phyloP scores from a whole-genome alignment of 2,329 filamentous ascomycete species.

The Monilinia fructigena region DNA sequence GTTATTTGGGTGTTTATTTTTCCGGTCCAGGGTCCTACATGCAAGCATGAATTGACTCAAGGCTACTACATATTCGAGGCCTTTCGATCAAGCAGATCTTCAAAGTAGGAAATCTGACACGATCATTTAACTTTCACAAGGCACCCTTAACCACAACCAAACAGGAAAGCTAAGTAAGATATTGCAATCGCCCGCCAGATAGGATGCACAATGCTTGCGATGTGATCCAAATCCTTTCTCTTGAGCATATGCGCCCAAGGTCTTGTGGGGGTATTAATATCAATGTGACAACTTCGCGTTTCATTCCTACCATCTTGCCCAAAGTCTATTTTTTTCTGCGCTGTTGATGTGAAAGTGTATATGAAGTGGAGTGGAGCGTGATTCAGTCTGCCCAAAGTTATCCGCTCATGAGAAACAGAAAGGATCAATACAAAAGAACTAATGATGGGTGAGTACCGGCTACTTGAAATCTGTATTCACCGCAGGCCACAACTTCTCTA shows the following conservation, averaged over 20 bases:
- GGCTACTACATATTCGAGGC: neutral
- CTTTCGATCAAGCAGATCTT: neutral
- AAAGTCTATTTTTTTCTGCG: neutral
- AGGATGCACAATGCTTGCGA: slow-evolving; percentile 1
- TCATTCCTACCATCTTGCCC: neutral
- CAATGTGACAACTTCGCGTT: neutral
- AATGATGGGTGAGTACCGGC: neutral
- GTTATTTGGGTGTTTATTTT: neutral
- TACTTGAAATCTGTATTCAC: neutral
- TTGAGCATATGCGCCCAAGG: neutral
- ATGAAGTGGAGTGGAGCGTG: neutral
- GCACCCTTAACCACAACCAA: neutral
- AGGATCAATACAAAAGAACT: neutral
- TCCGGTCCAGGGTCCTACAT: neutral
- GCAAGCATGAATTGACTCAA: neutral
- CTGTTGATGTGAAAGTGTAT: neutral
- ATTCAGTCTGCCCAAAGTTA: neutral
- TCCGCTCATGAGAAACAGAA: neutral
- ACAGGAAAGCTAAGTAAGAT: neutral
- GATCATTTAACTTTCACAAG: neutral
- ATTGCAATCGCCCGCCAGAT: no score
- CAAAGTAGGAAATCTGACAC: neutral
- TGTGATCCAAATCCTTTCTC: slow-evolving; percentile 4
- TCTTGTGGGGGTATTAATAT: neutral
- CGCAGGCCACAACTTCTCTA: neutral